Conservation (phyloP, 2,329 filamentous ascomycete genomes). For the Phaeosphaeriaceae sp. region DNA sequence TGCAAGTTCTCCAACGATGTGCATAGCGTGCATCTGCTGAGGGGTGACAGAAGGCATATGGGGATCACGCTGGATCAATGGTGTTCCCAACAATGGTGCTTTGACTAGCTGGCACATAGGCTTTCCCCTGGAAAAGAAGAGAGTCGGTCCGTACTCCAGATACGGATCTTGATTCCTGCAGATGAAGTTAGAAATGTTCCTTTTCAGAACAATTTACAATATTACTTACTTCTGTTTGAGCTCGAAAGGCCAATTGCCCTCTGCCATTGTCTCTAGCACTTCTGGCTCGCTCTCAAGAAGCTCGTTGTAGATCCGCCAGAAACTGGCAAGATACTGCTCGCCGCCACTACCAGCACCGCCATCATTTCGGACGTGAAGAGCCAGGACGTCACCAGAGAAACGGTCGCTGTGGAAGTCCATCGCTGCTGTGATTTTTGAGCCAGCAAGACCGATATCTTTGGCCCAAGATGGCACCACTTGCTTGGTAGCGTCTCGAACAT, state of each 20-base stretch:
- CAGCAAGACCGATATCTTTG: slow-evolving; percentile 45
- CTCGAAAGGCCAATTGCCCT: slow-evolving; percentile 47
- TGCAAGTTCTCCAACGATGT: slow-evolving; percentile 38
- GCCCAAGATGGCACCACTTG: slow-evolving; percentile 41
- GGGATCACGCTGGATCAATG: slow-evolving; percentile 37
- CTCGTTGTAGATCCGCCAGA: slow-evolving; percentile 48
- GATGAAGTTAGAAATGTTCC: slow-evolving; percentile 7
- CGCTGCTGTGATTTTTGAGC: slow-evolving; percentile 45
- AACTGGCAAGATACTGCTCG: slow-evolving; percentile 43
- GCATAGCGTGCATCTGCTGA: slow-evolving; percentile 40
- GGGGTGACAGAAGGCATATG: slow-evolving; percentile 39
- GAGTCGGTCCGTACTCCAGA: slow-evolving; percentile 42
- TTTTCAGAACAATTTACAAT: not conserved
- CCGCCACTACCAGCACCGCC: slow-evolving; percentile 40
- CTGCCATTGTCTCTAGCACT: slow-evolving; percentile 45
- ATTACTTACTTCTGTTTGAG: slow-evolving; percentile 45
- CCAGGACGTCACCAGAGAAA: slow-evolving; percentile 47
- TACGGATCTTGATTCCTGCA: slow-evolving; percentile 36
- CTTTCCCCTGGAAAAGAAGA: slow-evolving; percentile 46
- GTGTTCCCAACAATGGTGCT: slow-evolving; percentile 46
- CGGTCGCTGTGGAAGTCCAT: slow-evolving; percentile 50
- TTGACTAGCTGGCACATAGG: slow-evolving; percentile 49
- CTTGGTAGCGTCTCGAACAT: slow-evolving; percentile 47
- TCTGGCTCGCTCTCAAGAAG: slow-evolving; percentile 40
- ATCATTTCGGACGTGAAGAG: slow-evolving; percentile 45